These are phyloP conservation scores for Candida suzukii DNA, from an alignment of 805 yeast species.

Conservation along the genomic window DNA sequence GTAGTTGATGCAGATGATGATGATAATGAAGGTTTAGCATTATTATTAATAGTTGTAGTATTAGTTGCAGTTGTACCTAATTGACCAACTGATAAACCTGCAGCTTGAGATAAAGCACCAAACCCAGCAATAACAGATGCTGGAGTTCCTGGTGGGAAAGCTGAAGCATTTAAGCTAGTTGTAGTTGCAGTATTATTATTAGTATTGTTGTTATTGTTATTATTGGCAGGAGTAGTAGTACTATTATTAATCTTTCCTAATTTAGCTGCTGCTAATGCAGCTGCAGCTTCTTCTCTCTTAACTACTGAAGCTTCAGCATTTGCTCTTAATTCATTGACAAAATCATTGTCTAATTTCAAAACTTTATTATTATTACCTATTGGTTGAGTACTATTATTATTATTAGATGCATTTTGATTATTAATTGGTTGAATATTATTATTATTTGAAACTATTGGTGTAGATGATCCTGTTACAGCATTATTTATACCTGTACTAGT, in stretches of 20 bases:
- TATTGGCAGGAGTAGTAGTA: background rate
- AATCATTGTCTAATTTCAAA: slow-evolving; percentile 17
- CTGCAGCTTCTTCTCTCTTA: slow-evolving; percentile 19
- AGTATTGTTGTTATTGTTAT: background rate
- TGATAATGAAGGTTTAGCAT: background rate
- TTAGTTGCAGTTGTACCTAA: background rate
- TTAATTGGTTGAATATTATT: no score
- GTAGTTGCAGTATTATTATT: background rate
- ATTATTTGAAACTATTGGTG: no score
- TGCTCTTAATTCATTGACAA: slow-evolving; percentile 21
- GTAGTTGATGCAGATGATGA: background rate
- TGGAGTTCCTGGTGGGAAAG: slow-evolving; percentile 2
- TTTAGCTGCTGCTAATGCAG: slow-evolving; percentile 17
- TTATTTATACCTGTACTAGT: no score
- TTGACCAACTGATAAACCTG: slow-evolving; percentile 3
- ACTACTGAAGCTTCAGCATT: slow-evolving; percentile 23
- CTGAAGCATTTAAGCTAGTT: background rate
- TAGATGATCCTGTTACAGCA: no score
- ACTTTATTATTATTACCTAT: slow-evolving; percentile 5
- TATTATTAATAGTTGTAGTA: background rate
- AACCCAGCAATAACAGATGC: slow-evolving; percentile 7
- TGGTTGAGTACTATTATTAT: background rate
- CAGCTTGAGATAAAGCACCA: slow-evolving; percentile 8
- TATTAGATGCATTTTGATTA: no score
- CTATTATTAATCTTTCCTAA: slow-evolving; percentile 1